Conservation (phyloP, 345 rosid species). For the Viola odorata region DNA sequence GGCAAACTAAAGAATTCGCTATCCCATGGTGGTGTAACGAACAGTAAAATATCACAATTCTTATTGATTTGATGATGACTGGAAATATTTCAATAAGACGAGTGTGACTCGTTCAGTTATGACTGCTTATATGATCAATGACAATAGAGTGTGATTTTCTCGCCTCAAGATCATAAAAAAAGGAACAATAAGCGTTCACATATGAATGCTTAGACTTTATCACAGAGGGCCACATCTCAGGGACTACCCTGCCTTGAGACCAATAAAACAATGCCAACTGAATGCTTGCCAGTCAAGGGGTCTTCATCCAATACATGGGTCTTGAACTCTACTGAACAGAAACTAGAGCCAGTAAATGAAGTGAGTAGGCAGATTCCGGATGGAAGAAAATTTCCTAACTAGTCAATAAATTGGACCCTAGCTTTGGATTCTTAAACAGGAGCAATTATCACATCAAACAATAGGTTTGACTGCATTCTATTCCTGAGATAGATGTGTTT, state of each 20-base stretch:
- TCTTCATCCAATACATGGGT: neutral
- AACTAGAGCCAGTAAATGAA: neutral
- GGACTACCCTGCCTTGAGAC: neutral
- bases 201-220: too few species aligned
- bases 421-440: neutral
- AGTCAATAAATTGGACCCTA: neutral
- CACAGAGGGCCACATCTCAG: too few species aligned
- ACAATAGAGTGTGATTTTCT: too few species aligned
- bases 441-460: neutral
- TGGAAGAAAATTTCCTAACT: neutral
- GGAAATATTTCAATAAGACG: neutral
- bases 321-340: too few species aligned
- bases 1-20: neutral
- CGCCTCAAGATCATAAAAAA: too few species aligned
- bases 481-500: neutral
- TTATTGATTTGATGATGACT: neutral
- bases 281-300: neutral
- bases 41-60: neutral
- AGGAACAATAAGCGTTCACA: too few species aligned
- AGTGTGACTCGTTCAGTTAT: too few species aligned
- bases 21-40: neutral
- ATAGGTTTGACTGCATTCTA: neutral
- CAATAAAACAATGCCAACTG: neutral
- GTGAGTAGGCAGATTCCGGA: neutral
- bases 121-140: too few species aligned